phyloP scores from a whole-genome alignment of 106 monocot species.

The Alisma plantagoaquatica region DNA sequence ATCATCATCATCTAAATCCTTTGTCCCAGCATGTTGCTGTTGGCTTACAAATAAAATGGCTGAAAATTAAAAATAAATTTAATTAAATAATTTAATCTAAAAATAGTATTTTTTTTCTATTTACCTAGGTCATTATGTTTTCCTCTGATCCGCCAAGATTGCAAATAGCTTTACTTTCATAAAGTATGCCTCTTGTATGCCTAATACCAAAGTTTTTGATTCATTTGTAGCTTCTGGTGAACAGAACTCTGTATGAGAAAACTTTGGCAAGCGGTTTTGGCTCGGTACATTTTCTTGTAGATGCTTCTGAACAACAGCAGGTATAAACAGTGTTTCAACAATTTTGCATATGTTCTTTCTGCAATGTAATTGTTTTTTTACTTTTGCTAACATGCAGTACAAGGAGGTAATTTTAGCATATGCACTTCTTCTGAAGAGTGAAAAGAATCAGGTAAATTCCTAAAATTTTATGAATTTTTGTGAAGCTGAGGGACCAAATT shows the following conservation, averaged over 20 bases:
- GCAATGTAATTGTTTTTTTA: neutral
- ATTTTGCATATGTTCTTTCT: neutral
- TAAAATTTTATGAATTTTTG: neutral
- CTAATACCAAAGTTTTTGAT: no score
- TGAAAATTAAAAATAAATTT: no score
- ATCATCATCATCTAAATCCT: no score
- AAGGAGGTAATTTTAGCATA: slow-evolving; percentile 92
- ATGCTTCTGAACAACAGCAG: slow-evolving; percentile 97
- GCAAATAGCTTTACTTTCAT: no score
- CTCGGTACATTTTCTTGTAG: slow-evolving; percentile 91
- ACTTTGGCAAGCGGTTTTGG: slow-evolving; percentile 99
- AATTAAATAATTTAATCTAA: no score
- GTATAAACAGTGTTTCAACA: slow-evolving; percentile 19
- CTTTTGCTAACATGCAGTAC: slow-evolving; percentile 33
- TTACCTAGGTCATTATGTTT: no score
- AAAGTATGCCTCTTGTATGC: no score
- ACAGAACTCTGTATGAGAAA: slow-evolving; percentile 94
- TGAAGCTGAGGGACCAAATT: no score
- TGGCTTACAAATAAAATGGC: no score
- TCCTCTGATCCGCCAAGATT: no score
- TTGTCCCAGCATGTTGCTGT: no score
- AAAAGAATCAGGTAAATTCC: slow-evolving; percentile 47
- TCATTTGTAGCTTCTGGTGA: slow-evolving; percentile 79
- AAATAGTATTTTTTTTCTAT: no score
- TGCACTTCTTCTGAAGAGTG: slow-evolving; percentile 50